Percentiles rank a stretch among this genome's conserved stretches.
phyloP scores from a whole-genome alignment of 2,329 filamentous ascomycete species.

The Fusarium palustre region DNA sequence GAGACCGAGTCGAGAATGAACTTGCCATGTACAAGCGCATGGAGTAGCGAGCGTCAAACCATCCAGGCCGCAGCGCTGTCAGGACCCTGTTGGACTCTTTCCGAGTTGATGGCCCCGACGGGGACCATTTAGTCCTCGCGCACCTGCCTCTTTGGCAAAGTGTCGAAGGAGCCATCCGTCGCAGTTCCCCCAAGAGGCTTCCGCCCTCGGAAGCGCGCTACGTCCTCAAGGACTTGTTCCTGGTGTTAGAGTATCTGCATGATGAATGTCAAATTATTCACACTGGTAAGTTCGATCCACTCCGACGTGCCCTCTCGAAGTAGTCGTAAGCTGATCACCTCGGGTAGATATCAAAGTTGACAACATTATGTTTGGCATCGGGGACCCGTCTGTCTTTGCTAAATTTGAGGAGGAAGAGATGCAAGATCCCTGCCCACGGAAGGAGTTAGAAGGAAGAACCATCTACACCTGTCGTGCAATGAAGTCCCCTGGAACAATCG shows the following conservation, averaged over 20 bases:
- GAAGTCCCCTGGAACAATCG: constrained; percentile 51
- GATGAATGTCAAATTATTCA: neutral
- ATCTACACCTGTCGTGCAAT: constrained; percentile 59
- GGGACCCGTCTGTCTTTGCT: constrained; percentile 54
- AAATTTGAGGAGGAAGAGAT: constrained; percentile 56
- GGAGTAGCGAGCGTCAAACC: neutral
- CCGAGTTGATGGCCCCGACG: neutral
- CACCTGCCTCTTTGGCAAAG: neutral
- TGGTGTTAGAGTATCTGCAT: neutral
- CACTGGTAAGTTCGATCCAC: neutral
- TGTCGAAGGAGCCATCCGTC: neutral
- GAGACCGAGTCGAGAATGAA: neutral
- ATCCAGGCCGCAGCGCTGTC: neutral
- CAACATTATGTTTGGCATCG: constrained; percentile 60
- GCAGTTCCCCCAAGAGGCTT: neutral
- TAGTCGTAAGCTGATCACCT: fast-evolving
- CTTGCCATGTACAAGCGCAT: neutral
- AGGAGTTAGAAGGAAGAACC: constrained; percentile 53
- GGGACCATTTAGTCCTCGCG: neutral
- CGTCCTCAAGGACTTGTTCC: neutral
- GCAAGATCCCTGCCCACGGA: constrained; percentile 55
- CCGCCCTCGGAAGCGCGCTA: fast-evolving
- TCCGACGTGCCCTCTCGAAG: too few species aligned
- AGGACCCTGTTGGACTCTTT: neutral
- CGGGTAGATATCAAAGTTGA: constrained; percentile 58